A percentile compares a stretch with the other conserved stretches of the same genome.
Evolutionary conservation across 108 stramenopile genomes (phyloP).

Genomic region (Skeletonema marinoi): DNA sequence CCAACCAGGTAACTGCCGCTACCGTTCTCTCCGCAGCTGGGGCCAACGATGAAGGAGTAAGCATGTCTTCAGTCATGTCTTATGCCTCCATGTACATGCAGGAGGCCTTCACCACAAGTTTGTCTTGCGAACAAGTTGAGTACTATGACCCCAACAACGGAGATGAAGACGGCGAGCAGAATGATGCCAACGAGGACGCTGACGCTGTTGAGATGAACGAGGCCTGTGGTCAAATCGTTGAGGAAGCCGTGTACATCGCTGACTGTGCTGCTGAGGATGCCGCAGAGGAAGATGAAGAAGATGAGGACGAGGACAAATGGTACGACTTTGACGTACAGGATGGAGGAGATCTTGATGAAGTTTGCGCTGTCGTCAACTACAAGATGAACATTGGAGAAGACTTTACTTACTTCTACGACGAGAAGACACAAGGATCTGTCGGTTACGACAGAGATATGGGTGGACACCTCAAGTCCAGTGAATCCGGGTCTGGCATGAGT

Average conservation of each 20-base stretch:
- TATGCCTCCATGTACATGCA: neutral
- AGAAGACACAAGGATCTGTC: constrained; percentile 25
- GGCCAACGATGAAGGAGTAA: neutral
- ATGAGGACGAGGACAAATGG: constrained; percentile 26
- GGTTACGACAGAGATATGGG: constrained; percentile 16
- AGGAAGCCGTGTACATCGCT: neutral
- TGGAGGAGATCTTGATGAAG: constrained; percentile 24
- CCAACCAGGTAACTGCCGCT: constrained; percentile 10
- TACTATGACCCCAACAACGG: neutral
- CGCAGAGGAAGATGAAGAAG: neutral
- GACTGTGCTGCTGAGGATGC: neutral
- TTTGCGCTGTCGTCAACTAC: constrained; percentile 13
- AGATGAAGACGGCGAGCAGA: too few species aligned
- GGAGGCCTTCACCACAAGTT: neutral
- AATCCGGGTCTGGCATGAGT: neutral
- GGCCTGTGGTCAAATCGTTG: neutral
- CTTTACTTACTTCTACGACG: constrained; percentile 19
- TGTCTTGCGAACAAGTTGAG: neutral
- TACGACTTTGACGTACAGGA: constrained; percentile 36
- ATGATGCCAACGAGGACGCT: neutral
- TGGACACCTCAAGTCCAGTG: neutral
- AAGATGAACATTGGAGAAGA: constrained; percentile 18
- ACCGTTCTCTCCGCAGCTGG: neutral
- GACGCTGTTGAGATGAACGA: neutral
- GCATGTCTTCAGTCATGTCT: neutral